Conservation (phyloP, 1,139 yeast species). For the Yamadazyma conglobata region DNA sequence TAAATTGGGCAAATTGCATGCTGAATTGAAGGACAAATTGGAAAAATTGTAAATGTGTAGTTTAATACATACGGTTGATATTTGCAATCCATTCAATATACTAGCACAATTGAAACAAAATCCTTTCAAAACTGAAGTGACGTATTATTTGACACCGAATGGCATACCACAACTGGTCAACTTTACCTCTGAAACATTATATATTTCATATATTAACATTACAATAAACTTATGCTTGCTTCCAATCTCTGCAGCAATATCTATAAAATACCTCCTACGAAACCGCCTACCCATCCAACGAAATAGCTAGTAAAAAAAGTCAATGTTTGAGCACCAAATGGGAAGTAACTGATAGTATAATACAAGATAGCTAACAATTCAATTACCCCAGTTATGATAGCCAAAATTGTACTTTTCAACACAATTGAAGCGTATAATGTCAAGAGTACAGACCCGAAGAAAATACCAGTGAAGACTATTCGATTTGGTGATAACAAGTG, state of each 20-base stretch:
- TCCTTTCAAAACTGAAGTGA: too few relatives aligned
- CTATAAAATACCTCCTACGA: constrained; percentile 43
- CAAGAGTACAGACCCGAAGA: constrained; percentile 67
- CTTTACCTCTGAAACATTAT: too few relatives aligned
- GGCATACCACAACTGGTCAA: too few relatives aligned
- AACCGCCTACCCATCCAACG: constrained; percentile 69
- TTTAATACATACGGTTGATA: neutral
- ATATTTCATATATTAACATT: too few relatives aligned
- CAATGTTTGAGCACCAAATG: constrained; percentile 88
- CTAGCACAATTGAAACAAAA: too few relatives aligned
- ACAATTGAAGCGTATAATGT: constrained; percentile 58
- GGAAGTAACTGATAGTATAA: constrained; percentile 89
- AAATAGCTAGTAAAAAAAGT: constrained; percentile 79
- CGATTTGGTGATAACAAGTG: constrained; percentile 78
- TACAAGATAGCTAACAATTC: constrained; percentile 85
- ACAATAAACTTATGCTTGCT: too few relatives aligned
- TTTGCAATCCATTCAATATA: too few relatives aligned
- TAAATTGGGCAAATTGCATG: constrained; percentile 65
- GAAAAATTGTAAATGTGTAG: constrained; percentile 20
- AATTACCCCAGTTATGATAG: constrained; percentile 69
- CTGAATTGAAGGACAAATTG: constrained; percentile 54
- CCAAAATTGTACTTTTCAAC: constrained; percentile 67
- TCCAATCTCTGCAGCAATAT: neutral
- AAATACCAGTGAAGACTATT: constrained; percentile 74
- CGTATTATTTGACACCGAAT: too few relatives aligned